phyloP scores from a whole-genome alignment of 371 early-diverging fungal species.

The Haplosporangium sp. region DNA sequence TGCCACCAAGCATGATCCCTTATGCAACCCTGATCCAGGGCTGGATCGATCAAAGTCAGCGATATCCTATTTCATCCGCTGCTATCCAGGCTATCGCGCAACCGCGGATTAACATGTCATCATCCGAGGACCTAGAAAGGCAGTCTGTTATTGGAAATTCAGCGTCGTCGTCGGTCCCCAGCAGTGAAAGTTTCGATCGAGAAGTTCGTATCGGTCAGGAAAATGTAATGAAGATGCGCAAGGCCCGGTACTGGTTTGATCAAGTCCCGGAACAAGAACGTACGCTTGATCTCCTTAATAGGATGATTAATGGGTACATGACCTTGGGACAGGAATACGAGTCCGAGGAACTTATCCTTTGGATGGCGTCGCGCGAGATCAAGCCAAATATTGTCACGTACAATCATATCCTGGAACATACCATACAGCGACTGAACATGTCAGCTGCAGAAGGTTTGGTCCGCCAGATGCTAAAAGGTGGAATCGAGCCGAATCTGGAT shows the following conservation, averaged over 20 bases:
- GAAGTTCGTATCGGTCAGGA: slow-evolving; percentile 22
- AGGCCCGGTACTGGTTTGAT: slow-evolving; percentile 43
- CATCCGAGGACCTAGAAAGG: too few relatives aligned
- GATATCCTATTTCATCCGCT: slow-evolving; percentile 15
- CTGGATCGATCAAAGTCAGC: slow-evolving; percentile 44
- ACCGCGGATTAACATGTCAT: too few relatives aligned
- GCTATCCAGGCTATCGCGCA: slow-evolving; percentile 19
- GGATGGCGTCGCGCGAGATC: slow-evolving; percentile 38
- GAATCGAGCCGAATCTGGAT: slow-evolving; percentile 20
- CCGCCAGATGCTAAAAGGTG: slow-evolving; percentile 25
- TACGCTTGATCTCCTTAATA: slow-evolving; percentile 27
- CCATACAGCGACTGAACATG: slow-evolving; percentile 25
- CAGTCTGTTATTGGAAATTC: background rate
- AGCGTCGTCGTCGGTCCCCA: slow-evolving; percentile 23
- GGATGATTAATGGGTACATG: slow-evolving; percentile 45
- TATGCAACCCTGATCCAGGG: slow-evolving; percentile 34
- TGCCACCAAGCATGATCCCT: slow-evolving; percentile 20
- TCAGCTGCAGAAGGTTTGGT: slow-evolving; percentile 30
- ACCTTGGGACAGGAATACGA: slow-evolving; percentile 39
- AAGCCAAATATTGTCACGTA: slow-evolving; percentile 36
- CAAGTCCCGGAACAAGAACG: slow-evolving; percentile 10
- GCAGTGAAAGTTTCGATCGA: slow-evolving; percentile 36
- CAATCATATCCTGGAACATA: slow-evolving; percentile 42
- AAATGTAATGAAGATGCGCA: slow-evolving; percentile 29
- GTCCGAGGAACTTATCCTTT: slow-evolving; percentile 32